A percentile compares a stretch with the other conserved stretches of the same genome.
Conservation (phyloP, 2,329 filamentous ascomycete genomes). For the Hypomyces rosellus region DNA sequence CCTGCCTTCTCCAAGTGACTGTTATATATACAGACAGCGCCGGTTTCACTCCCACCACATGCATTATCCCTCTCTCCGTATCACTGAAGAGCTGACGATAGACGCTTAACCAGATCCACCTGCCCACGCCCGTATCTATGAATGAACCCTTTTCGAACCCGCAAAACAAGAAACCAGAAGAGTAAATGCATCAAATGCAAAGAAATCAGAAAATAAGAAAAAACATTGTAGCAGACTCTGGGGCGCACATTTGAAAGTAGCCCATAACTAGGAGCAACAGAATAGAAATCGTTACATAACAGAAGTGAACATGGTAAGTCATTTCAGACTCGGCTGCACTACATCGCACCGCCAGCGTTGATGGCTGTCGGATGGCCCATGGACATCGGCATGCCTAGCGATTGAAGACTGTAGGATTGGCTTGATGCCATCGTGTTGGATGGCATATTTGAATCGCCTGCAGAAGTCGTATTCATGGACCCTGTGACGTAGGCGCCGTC, state of each 20-base stretch:
- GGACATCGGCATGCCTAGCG: slow-evolving; percentile 58
- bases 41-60: slow-evolving; percentile 9
- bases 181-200: slow-evolving; percentile 12
- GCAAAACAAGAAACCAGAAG: slow-evolving; percentile 19
- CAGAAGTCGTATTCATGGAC: slow-evolving; percentile 43
- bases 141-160: slow-evolving; percentile 11
- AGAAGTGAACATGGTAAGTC: not conserved
- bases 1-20: not conserved
- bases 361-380: slow-evolving; percentile 49
- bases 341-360: slow-evolving; percentile 41
- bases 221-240: slow-evolving; percentile 1
- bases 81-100: slow-evolving; percentile 1
- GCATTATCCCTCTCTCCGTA: slow-evolving; percentile 8
- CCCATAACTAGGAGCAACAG: not conserved
- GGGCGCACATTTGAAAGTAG: not conserved
- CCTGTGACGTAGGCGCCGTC: slow-evolving; percentile 53
- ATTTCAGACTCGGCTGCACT: slow-evolving; percentile 13
- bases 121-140: slow-evolving; percentile 20
- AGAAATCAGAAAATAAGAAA: slow-evolving; percentile 10
- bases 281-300: not conserved
- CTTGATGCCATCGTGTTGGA: slow-evolving; percentile 18
- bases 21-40: slow-evolving; percentile 11
- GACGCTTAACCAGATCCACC: not conserved
- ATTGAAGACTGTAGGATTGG: slow-evolving; percentile 49
- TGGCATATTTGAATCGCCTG: slow-evolving; percentile 21